phyloP scores from a whole-genome alignment of 2,329 filamentous ascomycete genomes.

The Pyrenochaeta sp. region DNA sequence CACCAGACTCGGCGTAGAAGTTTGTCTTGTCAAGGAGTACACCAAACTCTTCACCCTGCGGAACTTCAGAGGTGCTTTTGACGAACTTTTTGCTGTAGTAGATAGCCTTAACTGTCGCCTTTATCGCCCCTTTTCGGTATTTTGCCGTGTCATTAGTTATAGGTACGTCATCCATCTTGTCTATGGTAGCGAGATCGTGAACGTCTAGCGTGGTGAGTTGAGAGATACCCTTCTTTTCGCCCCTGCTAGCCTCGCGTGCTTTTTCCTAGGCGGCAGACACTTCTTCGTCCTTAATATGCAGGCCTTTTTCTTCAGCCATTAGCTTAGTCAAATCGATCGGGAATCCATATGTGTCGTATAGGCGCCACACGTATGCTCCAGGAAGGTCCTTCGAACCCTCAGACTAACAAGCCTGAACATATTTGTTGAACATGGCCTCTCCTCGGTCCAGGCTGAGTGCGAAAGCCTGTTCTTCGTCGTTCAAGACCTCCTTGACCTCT shows the following conservation, averaged over 20 bases:
- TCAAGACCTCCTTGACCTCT: conserved; percentile 90
- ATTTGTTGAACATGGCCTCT: conserved; percentile 94
- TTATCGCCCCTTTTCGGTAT: conserved; percentile 79
- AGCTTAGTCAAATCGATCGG: conserved; percentile 93
- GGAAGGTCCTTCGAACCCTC: conserved; percentile 75
- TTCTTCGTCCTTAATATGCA: conserved; percentile 85
- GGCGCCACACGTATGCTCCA: conserved; percentile 90
- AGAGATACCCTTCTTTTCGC: conserved; percentile 84
- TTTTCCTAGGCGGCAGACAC: conserved; percentile 85
- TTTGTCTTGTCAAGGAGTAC: conserved; percentile 90
- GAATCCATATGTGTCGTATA: conserved; percentile 98
- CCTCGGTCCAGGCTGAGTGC: conserved; percentile 93
- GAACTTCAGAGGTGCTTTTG: conserved; percentile 76
- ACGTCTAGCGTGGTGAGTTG: conserved; percentile 91
- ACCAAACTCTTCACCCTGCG: conserved; percentile 81
- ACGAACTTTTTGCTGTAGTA: conserved; percentile 84
- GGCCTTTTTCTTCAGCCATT: conserved; percentile 92
- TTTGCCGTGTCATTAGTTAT: conserved; percentile 88
- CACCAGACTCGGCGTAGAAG: conserved; percentile 98
- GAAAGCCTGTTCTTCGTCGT: conserved; percentile 95
- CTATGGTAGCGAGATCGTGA: conserved; percentile 87
- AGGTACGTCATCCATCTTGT: conserved; percentile 75
- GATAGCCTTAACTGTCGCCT: conserved; percentile 84
- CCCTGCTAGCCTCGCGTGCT: conserved; percentile 93
- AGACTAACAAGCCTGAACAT: conserved; percentile 72